Conservation (phyloP, 169 alveolate genomes). For the Eimeria falciformis region DNA sequence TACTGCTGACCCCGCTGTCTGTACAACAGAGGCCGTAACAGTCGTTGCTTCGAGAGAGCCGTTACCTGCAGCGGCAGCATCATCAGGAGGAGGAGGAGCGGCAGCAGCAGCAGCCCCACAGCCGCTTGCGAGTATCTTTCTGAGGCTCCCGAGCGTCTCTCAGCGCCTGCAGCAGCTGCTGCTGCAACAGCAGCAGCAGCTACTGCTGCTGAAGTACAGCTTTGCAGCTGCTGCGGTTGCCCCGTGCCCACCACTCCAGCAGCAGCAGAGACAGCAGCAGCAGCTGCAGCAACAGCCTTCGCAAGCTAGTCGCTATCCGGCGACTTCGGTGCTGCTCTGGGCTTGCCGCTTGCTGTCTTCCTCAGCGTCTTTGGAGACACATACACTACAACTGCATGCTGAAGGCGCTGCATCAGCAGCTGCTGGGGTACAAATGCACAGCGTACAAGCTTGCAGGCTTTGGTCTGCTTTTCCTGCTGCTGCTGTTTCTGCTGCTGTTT, state of each 20-base stretch:
- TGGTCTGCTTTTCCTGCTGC: slow-evolving; percentile 27
- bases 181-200: slow-evolving; percentile 32
- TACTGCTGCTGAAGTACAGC: slow-evolving; percentile 25
- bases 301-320: neutral
- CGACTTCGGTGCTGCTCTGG: neutral
- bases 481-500: slow-evolving; percentile 8
- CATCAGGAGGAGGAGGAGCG: too few species aligned
- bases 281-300: slow-evolving; percentile 11
- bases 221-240: neutral
- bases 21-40: too few species aligned
- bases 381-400: slow-evolving; percentile 1
- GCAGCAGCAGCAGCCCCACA: slow-evolving; percentile 44
- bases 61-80: too few species aligned
- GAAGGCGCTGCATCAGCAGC: slow-evolving; percentile 30
- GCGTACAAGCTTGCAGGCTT: neutral
- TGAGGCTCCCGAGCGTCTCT: neutral
- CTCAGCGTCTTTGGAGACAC: neutral
- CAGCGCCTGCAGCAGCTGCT: slow-evolving; percentile 9
- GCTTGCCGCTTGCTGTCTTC: neutral
- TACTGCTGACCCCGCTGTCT: slow-evolving; percentile 15
- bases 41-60: too few species aligned
- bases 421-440: slow-evolving; percentile 13
- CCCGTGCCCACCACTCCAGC: neutral
- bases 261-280: slow-evolving; percentile 37
- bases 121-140: slow-evolving; percentile 38